These are phyloP conservation scores for Xanthoconium separans DNA, from an alignment of 1,284 basidiomycete species.

Conservation along the genomic window DNA sequence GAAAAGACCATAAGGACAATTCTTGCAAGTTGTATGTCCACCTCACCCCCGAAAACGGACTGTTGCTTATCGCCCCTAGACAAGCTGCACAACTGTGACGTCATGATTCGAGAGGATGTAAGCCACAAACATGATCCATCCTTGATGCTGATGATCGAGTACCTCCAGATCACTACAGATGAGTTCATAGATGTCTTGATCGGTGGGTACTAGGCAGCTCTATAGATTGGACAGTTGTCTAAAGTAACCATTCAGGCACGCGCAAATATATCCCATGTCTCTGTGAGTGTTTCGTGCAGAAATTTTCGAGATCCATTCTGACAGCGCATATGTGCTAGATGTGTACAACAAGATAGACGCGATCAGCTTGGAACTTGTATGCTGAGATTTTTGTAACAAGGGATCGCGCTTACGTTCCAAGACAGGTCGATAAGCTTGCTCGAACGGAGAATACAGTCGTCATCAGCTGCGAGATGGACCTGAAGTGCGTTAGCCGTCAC, in stretches of 20 bases:
- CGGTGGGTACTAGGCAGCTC: slow-evolving; percentile 42
- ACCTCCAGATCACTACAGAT: slow-evolving; percentile 83
- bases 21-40: slow-evolving; percentile 71
- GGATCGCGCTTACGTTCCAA: neutral
- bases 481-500: slow-evolving; percentile 57
- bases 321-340: slow-evolving; percentile 41
- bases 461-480: slow-evolving; percentile 90
- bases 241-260: slow-evolving; percentile 53
- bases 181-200: slow-evolving; percentile 98
- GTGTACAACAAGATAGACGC: slow-evolving; percentile 97
- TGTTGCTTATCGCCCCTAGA: slow-evolving; percentile 39
- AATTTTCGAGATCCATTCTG: neutral
- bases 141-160: neutral
- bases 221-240: neutral
- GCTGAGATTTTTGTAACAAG: neutral
- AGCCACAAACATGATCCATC: slow-evolving; percentile 28
- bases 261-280: slow-evolving; percentile 94
- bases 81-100: slow-evolving; percentile 91
- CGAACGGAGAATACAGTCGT: slow-evolving; percentile 86
- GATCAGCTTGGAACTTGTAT: slow-evolving; percentile 81
- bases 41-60: neutral
- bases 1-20: slow-evolving; percentile 94
- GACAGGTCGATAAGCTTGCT: slow-evolving; percentile 78
- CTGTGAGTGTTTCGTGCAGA: slow-evolving; percentile 46
- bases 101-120: slow-evolving; percentile 96